These are phyloP conservation scores for Zasmidium angulare DNA, from an alignment of 2,329 filamentous ascomycete genomes.

Conservation along the genomic window DNA sequence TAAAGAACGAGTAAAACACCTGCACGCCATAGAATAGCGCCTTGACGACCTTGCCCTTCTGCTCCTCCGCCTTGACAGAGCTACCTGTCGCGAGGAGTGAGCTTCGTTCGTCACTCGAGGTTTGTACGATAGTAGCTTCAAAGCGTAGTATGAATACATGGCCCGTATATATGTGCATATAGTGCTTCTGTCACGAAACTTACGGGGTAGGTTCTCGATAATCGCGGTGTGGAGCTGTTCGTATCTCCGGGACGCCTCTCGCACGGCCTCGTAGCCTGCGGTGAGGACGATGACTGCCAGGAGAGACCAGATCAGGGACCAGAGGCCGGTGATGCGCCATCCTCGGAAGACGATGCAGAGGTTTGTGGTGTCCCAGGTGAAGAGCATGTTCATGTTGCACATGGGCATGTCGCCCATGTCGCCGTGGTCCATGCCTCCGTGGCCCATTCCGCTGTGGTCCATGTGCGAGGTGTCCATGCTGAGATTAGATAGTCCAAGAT, in stretches of 20 bases:
- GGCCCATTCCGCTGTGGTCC: constrained; percentile 19
- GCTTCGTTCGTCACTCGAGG: constrained; percentile 52
- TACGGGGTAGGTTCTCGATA: constrained; percentile 44
- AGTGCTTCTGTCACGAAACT: constrained; percentile 21
- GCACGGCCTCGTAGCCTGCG: constrained; percentile 89
- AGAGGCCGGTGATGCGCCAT: constrained; percentile 79
- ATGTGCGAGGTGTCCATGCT: constrained; percentile 27
- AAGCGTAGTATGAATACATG: constrained; percentile 3
- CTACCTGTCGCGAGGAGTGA: constrained; percentile 57
- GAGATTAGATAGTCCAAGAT: background rate
- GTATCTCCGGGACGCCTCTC: constrained; percentile 73
- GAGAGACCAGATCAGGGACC: constrained; percentile 78
- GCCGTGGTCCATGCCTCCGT: constrained; percentile 54
- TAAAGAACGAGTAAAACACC: constrained; percentile 98
- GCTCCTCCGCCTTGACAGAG: constrained; percentile 50
- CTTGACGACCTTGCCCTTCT: constrained; percentile 74
- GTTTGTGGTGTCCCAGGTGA: constrained; percentile 91
- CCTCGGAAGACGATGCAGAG: constrained; percentile 93
- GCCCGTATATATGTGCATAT: constrained; percentile 6
- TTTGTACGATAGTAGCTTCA: background rate
- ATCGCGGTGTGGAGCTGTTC: constrained; percentile 58
- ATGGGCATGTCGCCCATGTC: constrained; percentile 56
- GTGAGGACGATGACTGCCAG: constrained; percentile 77
- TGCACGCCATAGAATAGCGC: constrained; percentile 83
- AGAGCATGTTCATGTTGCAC: constrained; percentile 92